Conservation (phyloP, 2,329 filamentous ascomycete genomes). For the Calonectria montana region DNA sequence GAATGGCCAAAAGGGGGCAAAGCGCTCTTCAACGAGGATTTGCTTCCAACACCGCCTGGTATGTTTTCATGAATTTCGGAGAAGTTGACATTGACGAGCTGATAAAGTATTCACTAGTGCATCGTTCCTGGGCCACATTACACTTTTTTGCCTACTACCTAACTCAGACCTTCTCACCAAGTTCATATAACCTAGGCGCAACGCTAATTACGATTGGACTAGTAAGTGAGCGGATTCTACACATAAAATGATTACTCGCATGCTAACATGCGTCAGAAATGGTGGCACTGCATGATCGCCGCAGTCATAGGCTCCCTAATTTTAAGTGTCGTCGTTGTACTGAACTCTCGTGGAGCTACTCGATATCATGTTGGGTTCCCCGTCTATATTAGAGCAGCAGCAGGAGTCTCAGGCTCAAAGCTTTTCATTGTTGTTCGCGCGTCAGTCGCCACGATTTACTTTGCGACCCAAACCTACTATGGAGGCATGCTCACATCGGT, state of each 20-base stretch:
- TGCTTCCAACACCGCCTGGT: not conserved
- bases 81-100: not conserved
- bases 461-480: conserved; percentile 1
- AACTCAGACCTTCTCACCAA: not conserved
- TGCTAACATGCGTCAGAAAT: not conserved
- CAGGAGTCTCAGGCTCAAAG: not conserved
- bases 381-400: not conserved
- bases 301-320: not conserved
- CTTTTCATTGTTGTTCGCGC: not conserved
- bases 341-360: not conserved
- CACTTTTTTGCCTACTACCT: conserved; percentile 2
- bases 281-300: not conserved
- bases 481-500: not conserved
- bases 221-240: not conserved
- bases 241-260: not conserved
- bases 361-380: not conserved
- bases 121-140: not conserved
- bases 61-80: no score
- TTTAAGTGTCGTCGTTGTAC: not conserved
- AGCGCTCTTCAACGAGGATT: not conserved
- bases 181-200: not conserved
- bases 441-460: not conserved
- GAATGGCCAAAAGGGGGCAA: not conserved
- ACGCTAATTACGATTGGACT: conserved; percentile 1
- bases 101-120: not conserved